A percentile compares a stretch with the other conserved stretches of the same genome.
Conservation (phyloP, 2,329 filamentous ascomycete genomes). For the Cytospora mali region DNA sequence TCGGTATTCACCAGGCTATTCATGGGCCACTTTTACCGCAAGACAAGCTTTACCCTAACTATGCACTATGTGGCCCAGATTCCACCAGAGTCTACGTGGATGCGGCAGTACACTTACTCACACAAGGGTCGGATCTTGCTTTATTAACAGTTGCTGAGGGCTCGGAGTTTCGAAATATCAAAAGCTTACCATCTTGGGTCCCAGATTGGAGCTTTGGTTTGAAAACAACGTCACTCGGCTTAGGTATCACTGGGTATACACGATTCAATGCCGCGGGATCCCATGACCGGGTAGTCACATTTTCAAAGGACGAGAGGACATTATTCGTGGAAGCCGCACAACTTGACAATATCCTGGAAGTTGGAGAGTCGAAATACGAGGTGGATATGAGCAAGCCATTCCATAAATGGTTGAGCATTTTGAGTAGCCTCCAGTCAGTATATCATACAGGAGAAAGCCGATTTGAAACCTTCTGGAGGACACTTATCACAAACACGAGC, state of each 20-base stretch:
- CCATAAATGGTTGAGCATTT: not conserved
- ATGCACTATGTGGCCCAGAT: not conserved
- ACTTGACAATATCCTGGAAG: not conserved
- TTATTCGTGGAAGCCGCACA: not conserved
- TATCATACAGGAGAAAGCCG: not conserved
- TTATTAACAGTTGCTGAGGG: slow-evolving; percentile 8
- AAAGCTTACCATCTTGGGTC: slow-evolving; percentile 1
- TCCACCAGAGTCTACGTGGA: not conserved
- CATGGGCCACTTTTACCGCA: not conserved
- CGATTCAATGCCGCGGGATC: not conserved
- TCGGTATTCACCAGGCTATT: slow-evolving; percentile 31
- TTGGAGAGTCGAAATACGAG: slow-evolving; percentile 12
- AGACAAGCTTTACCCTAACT: slow-evolving; percentile 3
- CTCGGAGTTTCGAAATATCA: not conserved
- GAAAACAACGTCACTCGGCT: not conserved
- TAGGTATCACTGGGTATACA: slow-evolving; percentile 7
- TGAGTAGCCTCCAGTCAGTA: not conserved
- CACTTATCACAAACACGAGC: slow-evolving; percentile 2
- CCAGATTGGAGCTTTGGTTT: slow-evolving; percentile 4
- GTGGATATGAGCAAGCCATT: not conserved
- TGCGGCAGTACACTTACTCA: not conserved
- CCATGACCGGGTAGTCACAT: not conserved
- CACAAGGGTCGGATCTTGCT: not conserved
- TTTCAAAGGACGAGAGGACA: not conserved
- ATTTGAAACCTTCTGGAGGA: slow-evolving; percentile 6